phyloP scores from a whole-genome alignment of 1,284 basidiomycete genomes.

The Lignosus rhinocerotis region DNA sequence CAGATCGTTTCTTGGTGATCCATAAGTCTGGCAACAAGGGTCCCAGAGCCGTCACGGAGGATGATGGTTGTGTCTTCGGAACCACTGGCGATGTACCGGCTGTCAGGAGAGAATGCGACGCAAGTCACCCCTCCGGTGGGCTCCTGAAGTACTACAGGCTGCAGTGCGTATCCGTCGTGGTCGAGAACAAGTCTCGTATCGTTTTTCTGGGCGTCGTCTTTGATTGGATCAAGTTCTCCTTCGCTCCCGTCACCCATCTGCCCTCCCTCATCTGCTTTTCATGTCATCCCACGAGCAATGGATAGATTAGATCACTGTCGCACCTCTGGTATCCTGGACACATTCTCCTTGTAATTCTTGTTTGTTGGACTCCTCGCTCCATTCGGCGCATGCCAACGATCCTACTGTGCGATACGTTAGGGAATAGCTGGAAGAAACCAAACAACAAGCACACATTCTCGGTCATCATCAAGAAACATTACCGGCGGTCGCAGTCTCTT shows the following conservation, averaged over 20 bases:
- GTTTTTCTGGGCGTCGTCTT: neutral
- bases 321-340: neutral
- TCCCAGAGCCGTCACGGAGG: constrained; percentile 18
- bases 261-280: neutral
- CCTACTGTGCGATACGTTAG: constrained; percentile 12
- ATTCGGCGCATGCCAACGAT: constrained; percentile 12
- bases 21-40: neutral
- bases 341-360: neutral
- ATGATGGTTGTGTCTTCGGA: constrained; percentile 22
- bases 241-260: neutral
- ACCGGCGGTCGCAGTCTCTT: constrained; percentile 18
- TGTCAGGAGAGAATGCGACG: constrained; percentile 24
- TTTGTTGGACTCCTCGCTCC: constrained; percentile 12
- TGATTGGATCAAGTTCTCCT: neutral
- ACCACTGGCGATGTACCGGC: constrained; percentile 20
- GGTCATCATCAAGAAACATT: constrained; percentile 25
- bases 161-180: neutral
- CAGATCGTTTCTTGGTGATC: constrained; percentile 21
- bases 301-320: neutral
- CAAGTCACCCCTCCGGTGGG: constrained; percentile 20
- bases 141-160: constrained; percentile 1
- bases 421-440: neutral
- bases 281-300: neutral
- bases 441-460: constrained; percentile 7
- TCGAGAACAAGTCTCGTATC: neutral